Base-by-base conservation (phyloP, 2,329 filamentous ascomycete genomes). In the Pseudogymnoascus sp. region DNA sequence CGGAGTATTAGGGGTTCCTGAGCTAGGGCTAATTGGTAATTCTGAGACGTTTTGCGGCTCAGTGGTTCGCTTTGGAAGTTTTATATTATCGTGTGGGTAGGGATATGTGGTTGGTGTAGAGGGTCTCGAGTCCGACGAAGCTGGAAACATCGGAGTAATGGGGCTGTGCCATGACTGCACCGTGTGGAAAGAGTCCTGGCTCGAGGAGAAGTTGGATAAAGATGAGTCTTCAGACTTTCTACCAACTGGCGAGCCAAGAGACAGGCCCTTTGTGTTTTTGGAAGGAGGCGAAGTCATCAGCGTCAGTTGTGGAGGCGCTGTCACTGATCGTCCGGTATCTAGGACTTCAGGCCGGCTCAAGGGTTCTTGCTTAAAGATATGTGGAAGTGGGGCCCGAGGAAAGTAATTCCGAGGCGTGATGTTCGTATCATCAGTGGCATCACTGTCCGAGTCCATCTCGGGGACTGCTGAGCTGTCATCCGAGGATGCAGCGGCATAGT, bases 81-180 rank as follows among this genome's bases (percentile, higher is more conserved):
- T 64, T 30, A 78, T 76, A 30, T 76, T 73, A 35, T 79, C 73
- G 60, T 78, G 74, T 1, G 74, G 72, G 60, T 75, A 0, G 78
- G 76, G 14, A 72, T 71, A 1, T 69, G 69, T 68, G 75, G 63
- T 82, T 81, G 60, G 73, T 70, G 60, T 79, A 91, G 30, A 84
- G 77, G 9, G 70, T 72, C 0, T 85, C 83, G 35, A 96, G 82
- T 65, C 93, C 81, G 60, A 95, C 75, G 72, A 77, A 2, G 80
- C 81, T 5, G 76, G 77, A 22, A 78, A 77, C 2, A 78, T 71
- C 25, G 78, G 73, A 4, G 74, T 74, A 38, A 75, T 70, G 8
- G 77, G 74, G 22, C 80, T 79, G 65, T 80, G 76, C 80, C 80
- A 82, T 7, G 81, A 81, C 64, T 81, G 75, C 4, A 78, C 75